Percentiles rank a stretch among this genome's conserved stretches.
phyloP scores from a whole-genome alignment of 768 basidiomycete genomes.

The Phylloporus arenicola region DNA sequence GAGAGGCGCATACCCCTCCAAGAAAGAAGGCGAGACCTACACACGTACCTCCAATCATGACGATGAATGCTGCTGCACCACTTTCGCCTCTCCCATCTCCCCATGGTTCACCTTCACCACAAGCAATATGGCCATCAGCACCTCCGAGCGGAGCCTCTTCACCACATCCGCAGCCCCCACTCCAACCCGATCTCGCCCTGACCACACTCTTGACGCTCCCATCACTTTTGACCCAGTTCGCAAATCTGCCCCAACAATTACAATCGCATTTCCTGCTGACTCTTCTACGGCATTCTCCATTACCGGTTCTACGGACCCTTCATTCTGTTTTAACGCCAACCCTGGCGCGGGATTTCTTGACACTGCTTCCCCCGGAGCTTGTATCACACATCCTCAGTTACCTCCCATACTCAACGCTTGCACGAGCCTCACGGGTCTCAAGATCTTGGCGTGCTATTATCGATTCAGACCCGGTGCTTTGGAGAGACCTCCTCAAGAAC shows the following conservation, averaged over 20 bases:
- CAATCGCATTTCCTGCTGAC: conserved; percentile 94
- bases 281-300: conserved; percentile 84
- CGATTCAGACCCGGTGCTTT: conserved; percentile 84
- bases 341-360: conserved; percentile 90
- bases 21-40: conserved; percentile 74
- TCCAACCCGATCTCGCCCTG: conserved; percentile 78
- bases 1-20: conserved; percentile 46
- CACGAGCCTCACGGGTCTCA: conserved; percentile 84
- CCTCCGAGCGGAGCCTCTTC: conserved; percentile 76
- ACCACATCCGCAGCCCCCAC: conserved; percentile 59
- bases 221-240: conserved; percentile 75
- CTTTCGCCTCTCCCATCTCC: conserved; percentile 84
- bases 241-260: conserved; percentile 67
- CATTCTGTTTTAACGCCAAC: conserved; percentile 87
- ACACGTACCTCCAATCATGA: conserved; percentile 54
- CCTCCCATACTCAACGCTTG: conserved; percentile 76
- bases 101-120: conserved; percentile 75
- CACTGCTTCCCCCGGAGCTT: conserved; percentile 86
- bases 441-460: conserved; percentile 88
- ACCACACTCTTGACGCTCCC: conserved; percentile 86
- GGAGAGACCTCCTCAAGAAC: conserved; percentile 79
- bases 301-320: conserved; percentile 85
- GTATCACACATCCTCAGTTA: conserved; percentile 83
- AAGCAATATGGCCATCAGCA: conserved; percentile 73
- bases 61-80: conserved; percentile 68